phyloP scores from a whole-genome alignment of 495 filamentous ascomycete genomes.

The Aspergillus haitiensis region DNA sequence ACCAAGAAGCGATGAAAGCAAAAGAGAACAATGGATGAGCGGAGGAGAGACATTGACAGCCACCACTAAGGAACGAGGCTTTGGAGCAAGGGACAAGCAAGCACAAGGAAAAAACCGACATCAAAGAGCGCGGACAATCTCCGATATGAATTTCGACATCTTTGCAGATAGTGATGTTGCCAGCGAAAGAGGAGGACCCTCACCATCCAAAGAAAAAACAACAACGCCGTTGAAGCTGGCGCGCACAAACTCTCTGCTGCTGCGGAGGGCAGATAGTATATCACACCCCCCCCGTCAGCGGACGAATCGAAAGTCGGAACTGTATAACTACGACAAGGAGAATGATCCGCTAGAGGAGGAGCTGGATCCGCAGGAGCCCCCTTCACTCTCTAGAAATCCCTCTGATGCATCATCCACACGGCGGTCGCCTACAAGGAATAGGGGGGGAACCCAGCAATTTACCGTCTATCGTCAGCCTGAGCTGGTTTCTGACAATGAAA shows the following conservation, averaged over 20 bases:
- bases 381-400: conserved; percentile 24
- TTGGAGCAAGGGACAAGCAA: conserved; percentile 12
- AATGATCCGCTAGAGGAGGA: conserved; percentile 38
- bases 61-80: not conserved
- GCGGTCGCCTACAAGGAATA: conserved; percentile 28
- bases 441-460: conserved; percentile 10
- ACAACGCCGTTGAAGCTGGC: conserved; percentile 31
- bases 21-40: conserved; percentile 15
- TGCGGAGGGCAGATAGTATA: conserved; percentile 22
- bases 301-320: conserved; percentile 31
- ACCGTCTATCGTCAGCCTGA: conserved; percentile 22
- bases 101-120: conserved; percentile 12
- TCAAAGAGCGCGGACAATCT: conserved; percentile 21
- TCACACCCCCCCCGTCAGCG: conserved; percentile 28
- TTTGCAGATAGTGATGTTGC: conserved; percentile 34
- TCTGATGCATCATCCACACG: conserved; percentile 26
- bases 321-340: conserved; percentile 46
- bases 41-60: conserved; percentile 2
- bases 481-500: conserved; percentile 25
- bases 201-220: conserved; percentile 27
- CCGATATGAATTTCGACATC: conserved; percentile 33
- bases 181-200: conserved; percentile 21
- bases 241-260: conserved; percentile 40
- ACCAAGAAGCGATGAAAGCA: conserved; percentile 8
- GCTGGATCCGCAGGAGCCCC: conserved; percentile 16